Evolutionary conservation across 495 filamentous ascomycete genomes (phyloP).

Genomic region (Letharia lupina): DNA sequence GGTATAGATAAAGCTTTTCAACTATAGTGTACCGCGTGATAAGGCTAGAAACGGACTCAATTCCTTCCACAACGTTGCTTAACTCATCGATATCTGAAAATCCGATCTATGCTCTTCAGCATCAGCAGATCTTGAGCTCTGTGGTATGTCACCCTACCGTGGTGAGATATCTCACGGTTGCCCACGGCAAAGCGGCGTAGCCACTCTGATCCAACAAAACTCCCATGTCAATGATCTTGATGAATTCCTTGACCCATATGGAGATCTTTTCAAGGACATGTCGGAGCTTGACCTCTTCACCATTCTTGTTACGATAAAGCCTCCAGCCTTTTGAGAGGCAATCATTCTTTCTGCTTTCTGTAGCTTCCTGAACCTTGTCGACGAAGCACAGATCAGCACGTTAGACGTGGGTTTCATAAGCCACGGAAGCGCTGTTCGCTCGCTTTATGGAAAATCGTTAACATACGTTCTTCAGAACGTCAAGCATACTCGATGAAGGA

Average conservation of each 20-base stretch:
- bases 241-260: conserved; percentile 6
- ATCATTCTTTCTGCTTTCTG: not conserved
- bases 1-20: not conserved
- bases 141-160: not conserved
- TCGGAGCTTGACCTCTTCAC: conserved; percentile 12
- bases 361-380: not conserved
- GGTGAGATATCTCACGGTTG: not conserved
- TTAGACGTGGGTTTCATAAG: not conserved
- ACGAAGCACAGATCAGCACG: not conserved
- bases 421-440: not conserved
- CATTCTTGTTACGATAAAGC: conserved; percentile 1
- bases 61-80: not conserved
- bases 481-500: not conserved
- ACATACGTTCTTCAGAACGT: not conserved
- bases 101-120: not conserved
- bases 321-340: not conserved
- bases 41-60: not conserved
- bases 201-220: not conserved
- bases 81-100: not conserved
- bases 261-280: conserved; percentile 6
- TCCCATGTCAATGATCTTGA: conserved; percentile 1
- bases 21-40: not conserved
- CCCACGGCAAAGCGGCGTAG: conserved; percentile 11
- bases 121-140: not conserved
- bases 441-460: not conserved